Evolutionary conservation across 2,329 filamentous ascomycete genomes (phyloP).

Genomic region (Monilinia fructicola): DNA sequence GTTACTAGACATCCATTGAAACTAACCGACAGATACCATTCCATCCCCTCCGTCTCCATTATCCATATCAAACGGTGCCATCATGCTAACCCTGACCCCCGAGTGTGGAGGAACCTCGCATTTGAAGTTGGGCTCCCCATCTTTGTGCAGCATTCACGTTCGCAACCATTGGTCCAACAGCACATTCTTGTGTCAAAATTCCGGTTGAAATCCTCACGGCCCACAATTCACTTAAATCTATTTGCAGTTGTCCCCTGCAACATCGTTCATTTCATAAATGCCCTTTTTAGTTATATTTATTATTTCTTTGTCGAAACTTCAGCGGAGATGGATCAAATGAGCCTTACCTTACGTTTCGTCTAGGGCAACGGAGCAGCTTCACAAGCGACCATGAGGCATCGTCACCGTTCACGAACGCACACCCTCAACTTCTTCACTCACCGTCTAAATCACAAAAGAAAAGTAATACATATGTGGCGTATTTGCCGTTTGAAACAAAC

Average conservation of each 20-base stretch:
- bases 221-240: conserved; percentile 6
- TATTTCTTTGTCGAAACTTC: neutral
- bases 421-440: neutral
- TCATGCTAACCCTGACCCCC: conserved; percentile 7
- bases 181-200: conserved; percentile 14
- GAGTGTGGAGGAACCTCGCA: conserved; percentile 19
- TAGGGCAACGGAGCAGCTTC: neutral
- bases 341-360: conserved; percentile 18
- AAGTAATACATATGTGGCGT: neutral
- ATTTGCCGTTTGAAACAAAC: conserved; percentile 4
- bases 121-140: conserved; percentile 17
- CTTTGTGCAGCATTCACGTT: conserved; percentile 13
- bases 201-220: conserved; percentile 18
- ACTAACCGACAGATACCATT: neutral
- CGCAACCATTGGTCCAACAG: neutral
- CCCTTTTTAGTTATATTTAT: neutral
- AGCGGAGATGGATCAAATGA: conserved; percentile 8
- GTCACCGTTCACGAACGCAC: neutral
- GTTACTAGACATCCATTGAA: neutral
- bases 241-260: conserved; percentile 12
- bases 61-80: conserved; percentile 15
- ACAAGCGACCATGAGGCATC: conserved; percentile 20
- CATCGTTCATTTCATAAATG: neutral
- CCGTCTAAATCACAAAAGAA: neutral
- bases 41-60: conserved; percentile 6